Conservation (phyloP, 257 asterid genomes). For the Solanum peruvianum region DNA sequence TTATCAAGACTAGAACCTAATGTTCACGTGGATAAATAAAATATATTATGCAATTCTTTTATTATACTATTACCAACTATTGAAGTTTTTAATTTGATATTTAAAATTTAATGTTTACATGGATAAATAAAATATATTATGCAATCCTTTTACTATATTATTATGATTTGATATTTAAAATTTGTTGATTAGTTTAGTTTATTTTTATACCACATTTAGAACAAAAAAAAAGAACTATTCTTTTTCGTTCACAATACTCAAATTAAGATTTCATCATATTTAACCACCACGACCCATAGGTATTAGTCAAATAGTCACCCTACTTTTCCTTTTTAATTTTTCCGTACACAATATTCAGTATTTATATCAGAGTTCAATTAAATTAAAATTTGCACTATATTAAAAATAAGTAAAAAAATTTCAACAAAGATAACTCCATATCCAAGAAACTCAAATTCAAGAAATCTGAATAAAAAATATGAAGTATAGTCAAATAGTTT, state of each 20-base stretch:
- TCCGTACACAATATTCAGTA: fast-evolving
- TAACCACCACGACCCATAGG: not conserved
- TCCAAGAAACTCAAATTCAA: not conserved
- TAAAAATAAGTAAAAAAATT: too few species aligned
- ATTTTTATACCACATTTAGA: not conserved
- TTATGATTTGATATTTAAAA: not conserved
- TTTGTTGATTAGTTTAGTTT: not conserved
- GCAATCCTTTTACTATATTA: not conserved
- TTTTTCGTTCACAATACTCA: not conserved
- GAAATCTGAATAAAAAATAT: too few species aligned
- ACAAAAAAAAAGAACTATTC: not conserved
- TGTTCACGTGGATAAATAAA: not conserved
- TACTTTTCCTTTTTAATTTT: not conserved
- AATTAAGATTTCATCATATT: not conserved
- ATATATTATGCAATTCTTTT: not conserved
- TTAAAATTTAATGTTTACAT: not conserved
- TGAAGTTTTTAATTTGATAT: not conserved
- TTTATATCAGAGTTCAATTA: fast-evolving
- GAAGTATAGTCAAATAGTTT: not conserved
- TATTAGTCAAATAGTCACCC: not conserved
- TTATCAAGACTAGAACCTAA: not conserved
- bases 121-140: not conserved
- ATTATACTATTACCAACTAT: not conserved
- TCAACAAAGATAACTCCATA: too few species aligned
- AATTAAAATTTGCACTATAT: fast-evolving